Percentiles rank a stretch among this genome's conserved stretches.
Conservation (phyloP, 805 yeast species). For the Ogataea pini region DNA sequence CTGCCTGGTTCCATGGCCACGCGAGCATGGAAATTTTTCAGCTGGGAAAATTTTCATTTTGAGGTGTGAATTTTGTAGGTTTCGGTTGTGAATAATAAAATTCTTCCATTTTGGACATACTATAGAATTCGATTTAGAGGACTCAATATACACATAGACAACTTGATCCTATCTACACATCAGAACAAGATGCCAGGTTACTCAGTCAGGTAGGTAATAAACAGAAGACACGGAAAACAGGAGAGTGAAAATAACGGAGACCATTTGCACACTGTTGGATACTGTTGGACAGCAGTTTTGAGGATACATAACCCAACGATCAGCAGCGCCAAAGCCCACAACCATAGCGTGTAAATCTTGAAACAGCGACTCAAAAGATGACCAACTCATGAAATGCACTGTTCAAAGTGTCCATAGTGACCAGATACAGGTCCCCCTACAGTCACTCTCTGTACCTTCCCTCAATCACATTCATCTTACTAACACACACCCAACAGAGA, state of each 20-base stretch:
- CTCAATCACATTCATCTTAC: not conserved
- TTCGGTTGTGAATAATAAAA: slow-evolving; percentile 7
- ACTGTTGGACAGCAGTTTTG: too few relatives aligned
- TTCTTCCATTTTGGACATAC: slow-evolving; percentile 7
- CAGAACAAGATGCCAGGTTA: slow-evolving; percentile 87
- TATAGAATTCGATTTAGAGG: slow-evolving; percentile 7
- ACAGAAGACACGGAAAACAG: not conserved
- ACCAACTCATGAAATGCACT: too few relatives aligned
- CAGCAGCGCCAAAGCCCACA: too few relatives aligned
- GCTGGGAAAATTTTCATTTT: slow-evolving; percentile 11
- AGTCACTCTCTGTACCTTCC: not conserved
- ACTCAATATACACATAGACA: slow-evolving; percentile 11
- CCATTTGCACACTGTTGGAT: too few relatives aligned
- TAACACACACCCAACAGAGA: slow-evolving; percentile 63
- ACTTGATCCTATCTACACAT: slow-evolving; percentile 20
- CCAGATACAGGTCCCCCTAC: too few relatives aligned
- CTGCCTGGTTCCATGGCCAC: too few relatives aligned
- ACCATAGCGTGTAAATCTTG: too few relatives aligned
- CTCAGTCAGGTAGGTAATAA: slow-evolving; percentile 86
- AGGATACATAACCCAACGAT: too few relatives aligned
- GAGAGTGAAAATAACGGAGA: slow-evolving; percentile 1
- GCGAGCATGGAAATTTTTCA: slow-evolving; percentile 7
- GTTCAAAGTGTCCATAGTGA: too few relatives aligned
- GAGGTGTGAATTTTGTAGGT: slow-evolving; percentile 6
- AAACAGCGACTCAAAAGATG: not conserved